Evolutionary conservation across 192 early-diverging fungal genomes (phyloP).

Genomic region (Coemansia sp.): DNA sequence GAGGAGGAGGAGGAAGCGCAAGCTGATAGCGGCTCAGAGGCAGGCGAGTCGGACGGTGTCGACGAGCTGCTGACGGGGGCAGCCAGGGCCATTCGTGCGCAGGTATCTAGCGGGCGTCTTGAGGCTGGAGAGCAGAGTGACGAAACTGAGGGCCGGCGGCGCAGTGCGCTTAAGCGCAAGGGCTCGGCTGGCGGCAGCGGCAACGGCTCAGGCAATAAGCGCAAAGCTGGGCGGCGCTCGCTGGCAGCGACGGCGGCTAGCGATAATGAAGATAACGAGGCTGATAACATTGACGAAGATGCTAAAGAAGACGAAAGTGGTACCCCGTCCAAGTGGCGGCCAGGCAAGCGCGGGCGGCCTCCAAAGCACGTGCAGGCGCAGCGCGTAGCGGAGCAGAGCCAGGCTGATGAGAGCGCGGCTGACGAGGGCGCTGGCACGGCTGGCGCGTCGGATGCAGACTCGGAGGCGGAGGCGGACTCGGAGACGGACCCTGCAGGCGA

Average conservation of each 20-base stretch:
- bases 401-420: neutral
- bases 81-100: conserved; percentile 14
- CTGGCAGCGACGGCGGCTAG: neutral
- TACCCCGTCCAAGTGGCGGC: conserved; percentile 5
- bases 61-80: conserved; percentile 20
- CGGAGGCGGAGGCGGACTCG: conserved; percentile 30
- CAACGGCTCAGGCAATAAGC: neutral
- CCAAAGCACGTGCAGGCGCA: conserved; percentile 15
- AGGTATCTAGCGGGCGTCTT: neutral
- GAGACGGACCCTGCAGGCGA: conserved; percentile 54
- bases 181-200: neutral
- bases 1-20: conserved; percentile 8
- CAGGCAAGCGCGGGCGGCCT: conserved; percentile 35
- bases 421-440: conserved; percentile 42
- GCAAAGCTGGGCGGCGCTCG: neutral
- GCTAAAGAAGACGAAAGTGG: neutral
- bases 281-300: neutral
- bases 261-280: conserved; percentile 1
- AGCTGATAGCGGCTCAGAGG: neutral
- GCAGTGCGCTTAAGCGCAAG: neutral
- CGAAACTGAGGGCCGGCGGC: neutral
- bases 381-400: conserved; percentile 5
- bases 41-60: conserved; percentile 6
- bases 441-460: neutral
- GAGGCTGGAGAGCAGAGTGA: conserved; percentile 1